phyloP scores from a whole-genome alignment of 345 rosid species.

The Aegle marmelos region DNA sequence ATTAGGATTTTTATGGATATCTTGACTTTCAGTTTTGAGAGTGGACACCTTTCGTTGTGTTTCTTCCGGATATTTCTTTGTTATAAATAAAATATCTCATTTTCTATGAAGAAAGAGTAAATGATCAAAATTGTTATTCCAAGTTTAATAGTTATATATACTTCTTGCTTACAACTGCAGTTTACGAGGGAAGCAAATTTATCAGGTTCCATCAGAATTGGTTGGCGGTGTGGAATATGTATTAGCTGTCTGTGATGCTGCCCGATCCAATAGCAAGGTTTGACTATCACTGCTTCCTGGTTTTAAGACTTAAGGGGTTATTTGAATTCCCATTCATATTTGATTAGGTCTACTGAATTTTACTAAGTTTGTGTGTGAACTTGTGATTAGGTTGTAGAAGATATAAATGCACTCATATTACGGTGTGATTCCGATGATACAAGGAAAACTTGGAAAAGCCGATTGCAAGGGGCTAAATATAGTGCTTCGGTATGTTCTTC shows the following conservation, averaged over 20 bases:
- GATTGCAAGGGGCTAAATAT: slow-evolving; percentile 85
- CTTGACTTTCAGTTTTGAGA: neutral
- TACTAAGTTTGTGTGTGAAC: slow-evolving; percentile 11
- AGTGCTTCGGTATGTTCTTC: slow-evolving; percentile 66
- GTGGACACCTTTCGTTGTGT: neutral
- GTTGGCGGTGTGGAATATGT: slow-evolving; percentile 72
- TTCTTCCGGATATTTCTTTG: neutral
- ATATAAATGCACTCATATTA: slow-evolving; percentile 68
- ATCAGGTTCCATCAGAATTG: slow-evolving; percentile 63
- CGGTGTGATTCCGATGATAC: slow-evolving; percentile 71
- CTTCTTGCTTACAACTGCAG: slow-evolving; percentile 37
- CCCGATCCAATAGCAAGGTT: slow-evolving; percentile 60
- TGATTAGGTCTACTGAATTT: slow-evolving; percentile 11
- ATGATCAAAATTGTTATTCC: neutral
- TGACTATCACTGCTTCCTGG: slow-evolving; percentile 11
- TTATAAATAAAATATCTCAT: neutral
- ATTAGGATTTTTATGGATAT: neutral
- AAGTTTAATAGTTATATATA: slow-evolving; percentile 4
- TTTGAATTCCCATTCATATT: slow-evolving; percentile 6
- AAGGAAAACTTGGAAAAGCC: slow-evolving; percentile 73
- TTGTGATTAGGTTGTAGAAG: slow-evolving; percentile 70
- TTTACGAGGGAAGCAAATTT: slow-evolving; percentile 78
- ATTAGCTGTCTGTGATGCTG: slow-evolving; percentile 69
- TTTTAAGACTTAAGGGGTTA: slow-evolving; percentile 10
- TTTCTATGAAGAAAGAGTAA: neutral